phyloP scores from a whole-genome alignment of 495 filamentous ascomycete genomes.

The Xylaria curta region DNA sequence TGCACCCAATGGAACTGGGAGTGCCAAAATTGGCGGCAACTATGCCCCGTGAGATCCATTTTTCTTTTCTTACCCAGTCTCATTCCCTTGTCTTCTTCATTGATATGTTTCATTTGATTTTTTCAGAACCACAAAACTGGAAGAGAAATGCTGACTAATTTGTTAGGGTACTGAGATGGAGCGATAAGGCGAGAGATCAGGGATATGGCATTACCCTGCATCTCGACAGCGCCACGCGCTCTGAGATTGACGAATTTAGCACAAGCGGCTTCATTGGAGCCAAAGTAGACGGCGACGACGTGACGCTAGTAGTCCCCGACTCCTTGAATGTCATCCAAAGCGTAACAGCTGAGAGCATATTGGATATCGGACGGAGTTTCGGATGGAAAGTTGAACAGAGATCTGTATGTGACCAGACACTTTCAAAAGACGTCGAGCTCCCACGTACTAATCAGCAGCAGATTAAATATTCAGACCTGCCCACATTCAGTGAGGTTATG shows the following conservation, averaged over 20 bases:
- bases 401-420: slow-evolving; percentile 45
- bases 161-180: slow-evolving; percentile 69
- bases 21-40: slow-evolving; percentile 78
- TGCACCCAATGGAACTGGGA: slow-evolving; percentile 75
- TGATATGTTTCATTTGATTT: neutral
- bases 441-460: slow-evolving; percentile 37
- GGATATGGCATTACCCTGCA: slow-evolving; percentile 90
- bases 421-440: neutral
- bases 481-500: slow-evolving; percentile 80
- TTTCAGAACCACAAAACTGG: too few relatives aligned
- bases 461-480: slow-evolving; percentile 82
- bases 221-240: slow-evolving; percentile 78
- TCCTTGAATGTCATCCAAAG: slow-evolving; percentile 82
- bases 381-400: slow-evolving; percentile 73
- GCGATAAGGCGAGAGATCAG: slow-evolving; percentile 71
- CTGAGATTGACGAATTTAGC: slow-evolving; percentile 87
- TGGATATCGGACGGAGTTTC: slow-evolving; percentile 67
- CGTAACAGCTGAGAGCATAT: slow-evolving; percentile 75
- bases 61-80: neutral
- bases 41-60: slow-evolving; percentile 63
- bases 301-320: slow-evolving; percentile 79
- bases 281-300: slow-evolving; percentile 60
- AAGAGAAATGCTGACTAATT: neutral
- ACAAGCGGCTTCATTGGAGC: slow-evolving; percentile 86
- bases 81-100: neutral